phyloP scores from a whole-genome alignment of 73 alveolate species.

The Stentor coeruleus region DNA sequence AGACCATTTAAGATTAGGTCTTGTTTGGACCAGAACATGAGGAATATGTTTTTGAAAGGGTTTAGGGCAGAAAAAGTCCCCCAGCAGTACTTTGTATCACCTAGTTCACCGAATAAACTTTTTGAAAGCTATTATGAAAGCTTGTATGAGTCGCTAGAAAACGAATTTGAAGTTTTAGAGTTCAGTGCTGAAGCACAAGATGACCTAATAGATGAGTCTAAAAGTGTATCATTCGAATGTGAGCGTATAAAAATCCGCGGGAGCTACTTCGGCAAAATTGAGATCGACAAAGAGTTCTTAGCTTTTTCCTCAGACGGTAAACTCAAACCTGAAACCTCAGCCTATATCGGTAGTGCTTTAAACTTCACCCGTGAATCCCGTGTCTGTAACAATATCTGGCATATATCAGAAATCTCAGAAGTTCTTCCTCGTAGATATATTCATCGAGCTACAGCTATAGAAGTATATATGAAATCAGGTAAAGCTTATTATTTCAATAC shows the following conservation, averaged over 20 bases:
- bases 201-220: not conserved
- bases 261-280: constrained; percentile 8
- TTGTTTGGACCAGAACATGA: not conserved
- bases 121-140: not conserved
- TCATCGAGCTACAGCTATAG: constrained; percentile 43
- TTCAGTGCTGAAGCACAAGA: not conserved
- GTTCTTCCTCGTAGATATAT: constrained; percentile 49
- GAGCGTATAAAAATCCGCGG: constrained; percentile 16
- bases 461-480: constrained; percentile 36
- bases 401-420: constrained; percentile 23
- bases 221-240: not conserved
- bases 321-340: not conserved
- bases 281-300: not conserved
- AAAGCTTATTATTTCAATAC: constrained; percentile 41
- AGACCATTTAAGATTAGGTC: not conserved
- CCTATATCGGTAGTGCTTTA: constrained; percentile 11
- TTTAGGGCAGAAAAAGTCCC: no score
- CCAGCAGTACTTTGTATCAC: not conserved
- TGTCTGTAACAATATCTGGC: not conserved
- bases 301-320: not conserved
- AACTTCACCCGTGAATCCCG: not conserved
- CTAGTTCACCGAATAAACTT: not conserved
- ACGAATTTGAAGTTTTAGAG: not conserved
- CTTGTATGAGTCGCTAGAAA: not conserved
- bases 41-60: not conserved